Percentiles rank a stretch among this genome's conserved stretches.
Evolutionary conservation across 2,329 filamentous ascomycete species (phyloP).

Genomic region (Diaporthe ilicicola): DNA sequence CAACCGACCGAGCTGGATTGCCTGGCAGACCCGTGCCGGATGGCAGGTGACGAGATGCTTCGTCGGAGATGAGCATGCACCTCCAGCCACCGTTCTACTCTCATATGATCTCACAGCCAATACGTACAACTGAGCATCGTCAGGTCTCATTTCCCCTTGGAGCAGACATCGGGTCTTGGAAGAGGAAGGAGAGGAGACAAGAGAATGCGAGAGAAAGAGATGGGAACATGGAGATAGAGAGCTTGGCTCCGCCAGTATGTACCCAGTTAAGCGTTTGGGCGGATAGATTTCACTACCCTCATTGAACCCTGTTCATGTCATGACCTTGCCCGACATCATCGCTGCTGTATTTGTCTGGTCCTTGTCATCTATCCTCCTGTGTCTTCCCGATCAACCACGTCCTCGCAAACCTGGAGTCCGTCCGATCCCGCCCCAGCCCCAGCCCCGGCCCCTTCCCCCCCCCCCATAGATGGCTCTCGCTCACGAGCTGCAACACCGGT

Average conservation of each 20-base stretch:
- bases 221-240: not conserved
- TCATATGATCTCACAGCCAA: not conserved
- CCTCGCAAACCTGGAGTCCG: not conserved
- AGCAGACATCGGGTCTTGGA: not conserved
- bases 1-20: not conserved
- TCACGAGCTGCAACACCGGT: not conserved
- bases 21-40: not conserved
- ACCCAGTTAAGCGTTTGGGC: not conserved
- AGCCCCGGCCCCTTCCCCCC: not conserved
- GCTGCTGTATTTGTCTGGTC: not conserved
- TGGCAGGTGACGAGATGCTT: not conserved
- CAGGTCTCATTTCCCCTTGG: not conserved
- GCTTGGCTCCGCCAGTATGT: not conserved
- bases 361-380: not conserved
- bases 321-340: not conserved
- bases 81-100: not conserved
- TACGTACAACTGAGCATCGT: not conserved
- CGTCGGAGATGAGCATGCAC: constrained; percentile 13
- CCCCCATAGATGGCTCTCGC: not conserved
- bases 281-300: not conserved
- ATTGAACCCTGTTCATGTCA: not conserved
- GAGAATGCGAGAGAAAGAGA: not conserved
- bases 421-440: not conserved
- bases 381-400: not conserved
- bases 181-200: not conserved